Conservation (phyloP, 495 filamentous ascomycete species). For the Niebla homalea region DNA sequence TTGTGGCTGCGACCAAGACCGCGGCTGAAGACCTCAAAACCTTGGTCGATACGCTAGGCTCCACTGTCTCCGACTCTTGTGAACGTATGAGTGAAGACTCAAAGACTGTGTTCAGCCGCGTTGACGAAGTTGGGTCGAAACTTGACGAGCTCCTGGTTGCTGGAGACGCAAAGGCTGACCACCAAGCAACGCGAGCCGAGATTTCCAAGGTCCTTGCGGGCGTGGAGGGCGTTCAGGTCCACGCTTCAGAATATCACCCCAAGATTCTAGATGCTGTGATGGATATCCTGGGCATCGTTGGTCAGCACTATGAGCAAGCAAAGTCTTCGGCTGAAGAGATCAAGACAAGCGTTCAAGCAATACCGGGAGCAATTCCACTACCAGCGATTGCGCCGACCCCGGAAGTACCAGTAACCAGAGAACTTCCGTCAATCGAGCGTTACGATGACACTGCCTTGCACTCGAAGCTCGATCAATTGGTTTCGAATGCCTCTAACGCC, state of each 20-base stretch:
- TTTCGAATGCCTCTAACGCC: constrained; percentile 42
- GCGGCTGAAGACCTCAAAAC: constrained; percentile 75
- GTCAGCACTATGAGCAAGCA: constrained; percentile 63
- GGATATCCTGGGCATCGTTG: constrained; percentile 67
- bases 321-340: constrained; percentile 38
- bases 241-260: constrained; percentile 69
- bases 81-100: constrained; percentile 76
- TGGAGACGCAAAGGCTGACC: constrained; percentile 55
- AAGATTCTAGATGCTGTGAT: constrained; percentile 71
- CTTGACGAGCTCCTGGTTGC: constrained; percentile 54
- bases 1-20: constrained; percentile 55
- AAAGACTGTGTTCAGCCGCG: constrained; percentile 63
- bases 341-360: constrained; percentile 36
- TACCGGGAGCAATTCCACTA: constrained; percentile 38
- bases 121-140: constrained; percentile 63
- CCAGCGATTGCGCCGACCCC: constrained; percentile 31
- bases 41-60: constrained; percentile 70
- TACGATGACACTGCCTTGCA: constrained; percentile 64
- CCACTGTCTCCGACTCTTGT: constrained; percentile 66
- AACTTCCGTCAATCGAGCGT: constrained; percentile 24
- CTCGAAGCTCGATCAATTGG: constrained; percentile 73
- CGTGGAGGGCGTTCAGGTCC: constrained; percentile 61
- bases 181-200: constrained; percentile 64
- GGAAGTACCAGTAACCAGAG: constrained; percentile 26
- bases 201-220: constrained; percentile 54